These are phyloP conservation scores for Chlorociboria aeruginascens DNA, from an alignment of 495 filamentous ascomycete species.

Conservation along the genomic window DNA sequence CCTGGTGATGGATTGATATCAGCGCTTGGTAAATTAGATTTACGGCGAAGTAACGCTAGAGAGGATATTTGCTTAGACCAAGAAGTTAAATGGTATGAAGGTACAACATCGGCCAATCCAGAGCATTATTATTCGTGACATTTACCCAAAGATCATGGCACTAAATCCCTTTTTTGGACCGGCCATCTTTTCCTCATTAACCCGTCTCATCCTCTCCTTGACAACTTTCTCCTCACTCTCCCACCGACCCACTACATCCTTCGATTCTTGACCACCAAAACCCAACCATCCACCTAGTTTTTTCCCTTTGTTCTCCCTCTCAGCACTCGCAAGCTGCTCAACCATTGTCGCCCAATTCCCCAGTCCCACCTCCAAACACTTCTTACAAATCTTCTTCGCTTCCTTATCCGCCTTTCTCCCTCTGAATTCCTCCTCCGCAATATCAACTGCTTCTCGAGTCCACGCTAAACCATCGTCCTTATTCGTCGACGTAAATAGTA, in stretches of 20 bases:
- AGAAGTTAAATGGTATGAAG: too few relatives aligned
- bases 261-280: constrained; percentile 17
- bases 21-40: too few relatives aligned
- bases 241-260: constrained; percentile 29
- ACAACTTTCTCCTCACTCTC: constrained; percentile 41
- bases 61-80: too few relatives aligned
- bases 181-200: background rate
- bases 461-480: constrained; percentile 63
- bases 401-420: constrained; percentile 33
- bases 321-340: constrained; percentile 21
- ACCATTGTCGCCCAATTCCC: constrained; percentile 71
- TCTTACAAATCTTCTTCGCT: constrained; percentile 46
- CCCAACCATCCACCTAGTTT: constrained; percentile 7
- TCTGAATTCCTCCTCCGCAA: constrained; percentile 40
- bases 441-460: constrained; percentile 74
- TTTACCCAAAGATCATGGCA: too few relatives aligned
- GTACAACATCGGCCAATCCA: too few relatives aligned
- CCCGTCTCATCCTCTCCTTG: constrained; percentile 31
- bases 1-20: too few relatives aligned
- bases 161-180: too few relatives aligned
- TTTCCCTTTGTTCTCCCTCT: constrained; percentile 21
- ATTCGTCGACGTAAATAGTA: constrained; percentile 52
- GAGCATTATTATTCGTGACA: too few relatives aligned
- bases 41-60: too few relatives aligned
- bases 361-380: constrained; percentile 60